These are phyloP conservation scores for Penicillium concentricum DNA, from an alignment of 2,329 filamentous ascomycete genomes.

Conservation along the genomic window DNA sequence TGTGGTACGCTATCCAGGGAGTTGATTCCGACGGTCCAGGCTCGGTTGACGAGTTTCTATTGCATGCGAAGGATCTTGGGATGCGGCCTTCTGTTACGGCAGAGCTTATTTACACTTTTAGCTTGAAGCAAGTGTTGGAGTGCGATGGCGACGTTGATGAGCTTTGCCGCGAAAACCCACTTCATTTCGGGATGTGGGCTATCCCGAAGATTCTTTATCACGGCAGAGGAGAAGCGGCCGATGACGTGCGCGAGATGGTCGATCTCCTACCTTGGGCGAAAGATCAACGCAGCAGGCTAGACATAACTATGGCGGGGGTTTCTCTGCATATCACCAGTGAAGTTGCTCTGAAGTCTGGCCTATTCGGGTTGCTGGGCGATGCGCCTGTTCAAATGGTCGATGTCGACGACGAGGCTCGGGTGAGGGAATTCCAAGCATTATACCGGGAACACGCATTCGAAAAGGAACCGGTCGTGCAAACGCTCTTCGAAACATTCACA, in stretches of 20 bases:
- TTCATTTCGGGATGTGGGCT: not conserved
- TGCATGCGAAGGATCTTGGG: not conserved
- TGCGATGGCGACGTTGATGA: not conserved
- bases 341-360: not conserved
- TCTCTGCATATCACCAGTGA: not conserved
- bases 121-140: not conserved
- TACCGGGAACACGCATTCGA: not conserved
- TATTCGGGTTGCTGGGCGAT: conserved; percentile 4
- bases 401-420: not conserved
- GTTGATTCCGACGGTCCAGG: not conserved
- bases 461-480: not conserved
- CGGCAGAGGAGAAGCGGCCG: not conserved
- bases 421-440: not conserved
- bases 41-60: not conserved
- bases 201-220: not conserved
- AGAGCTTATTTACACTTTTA: not conserved
- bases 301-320: not conserved
- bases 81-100: not conserved
- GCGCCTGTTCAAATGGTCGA: conserved; percentile 6
- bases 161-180: not conserved
- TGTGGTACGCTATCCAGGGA: not conserved
- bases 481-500: not conserved
- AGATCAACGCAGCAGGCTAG: not conserved
- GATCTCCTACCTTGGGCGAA: not conserved
- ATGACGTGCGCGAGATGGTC: not conserved